Evolutionary conservation across 2,329 filamentous ascomycete genomes (phyloP).

Genomic region (Trichoderma koningii): DNA sequence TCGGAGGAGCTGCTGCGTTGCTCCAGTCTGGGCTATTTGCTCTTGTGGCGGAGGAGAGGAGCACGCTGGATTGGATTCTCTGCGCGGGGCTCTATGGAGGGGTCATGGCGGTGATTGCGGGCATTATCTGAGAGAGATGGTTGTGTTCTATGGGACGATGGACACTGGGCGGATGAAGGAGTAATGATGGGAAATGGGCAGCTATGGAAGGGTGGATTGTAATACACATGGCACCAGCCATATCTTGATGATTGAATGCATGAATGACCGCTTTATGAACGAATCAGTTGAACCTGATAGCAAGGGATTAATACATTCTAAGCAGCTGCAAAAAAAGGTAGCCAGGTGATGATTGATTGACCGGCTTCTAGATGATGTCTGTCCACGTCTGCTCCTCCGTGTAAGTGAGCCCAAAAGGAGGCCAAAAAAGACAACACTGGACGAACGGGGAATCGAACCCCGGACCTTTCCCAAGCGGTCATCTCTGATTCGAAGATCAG

Average conservation of each 20-base stretch:
- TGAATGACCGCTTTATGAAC: background rate
- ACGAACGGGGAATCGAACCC: conserved; percentile 30
- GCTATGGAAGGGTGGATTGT: background rate
- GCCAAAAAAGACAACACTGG: conserved; percentile 19
- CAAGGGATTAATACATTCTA: background rate
- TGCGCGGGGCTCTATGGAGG: conserved; percentile 41
- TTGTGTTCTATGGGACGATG: no score
- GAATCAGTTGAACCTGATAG: no score
- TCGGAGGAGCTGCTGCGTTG: conserved; percentile 44
- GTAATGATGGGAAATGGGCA: no score
- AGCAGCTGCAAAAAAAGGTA: background rate
- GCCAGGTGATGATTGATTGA: background rate
- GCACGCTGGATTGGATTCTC: conserved; percentile 32
- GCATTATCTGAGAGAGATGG: conserved; percentile 4
- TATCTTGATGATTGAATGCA: background rate
- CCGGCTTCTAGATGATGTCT: background rate
- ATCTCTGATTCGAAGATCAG: background rate
- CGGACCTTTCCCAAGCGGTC: conserved; percentile 28
- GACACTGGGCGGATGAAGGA: background rate
- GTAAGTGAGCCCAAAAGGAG: background rate
- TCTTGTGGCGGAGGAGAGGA: conserved; percentile 28
- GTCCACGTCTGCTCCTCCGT: no score
- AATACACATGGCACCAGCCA: background rate
- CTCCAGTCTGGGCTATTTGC: conserved; percentile 35
- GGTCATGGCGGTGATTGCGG: conserved; percentile 39